Evolutionary conservation across 768 basidiomycete genomes (phyloP), one percentile per base, ranked within the genome.

Genomic region (Suillus subalutaceus): DNA sequence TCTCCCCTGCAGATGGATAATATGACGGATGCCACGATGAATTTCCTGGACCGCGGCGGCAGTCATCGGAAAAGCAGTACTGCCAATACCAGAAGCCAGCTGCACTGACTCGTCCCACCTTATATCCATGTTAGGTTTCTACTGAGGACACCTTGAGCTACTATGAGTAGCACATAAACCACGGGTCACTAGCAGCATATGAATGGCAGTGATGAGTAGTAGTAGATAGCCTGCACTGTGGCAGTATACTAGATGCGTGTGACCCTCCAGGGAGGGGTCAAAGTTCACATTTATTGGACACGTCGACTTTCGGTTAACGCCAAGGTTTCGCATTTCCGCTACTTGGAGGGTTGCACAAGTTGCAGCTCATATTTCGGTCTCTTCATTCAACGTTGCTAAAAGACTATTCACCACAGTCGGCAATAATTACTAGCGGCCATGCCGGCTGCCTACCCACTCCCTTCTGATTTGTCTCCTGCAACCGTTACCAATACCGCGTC

Each of bases 401-500:
- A 64, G 38, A 62, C 59, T 30, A 43, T 60, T 58, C 4, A 63
- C 37, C 26, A 60, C 59, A 30, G 43, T 16, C 67, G 12, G 35
- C 20, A 56, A 56, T 37, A 61, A 43, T 67, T 30, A 66, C 60
- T 67, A 71, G 70, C 77, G 86, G 87, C 84, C 84, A 90, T 90
- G 89, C 81, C 88, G 77, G 79, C 80, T 85, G 91, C 90, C 77
- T 91, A 90, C 73, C 83, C 89, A 63, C 83, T 93, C 78, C 90
- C 91, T 81, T 80, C 84, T 67, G 82, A 90, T 70, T 67, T 93
- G 64, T 87, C 93, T 6, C 85, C 88, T 43, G 78, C 86, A 66
- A 90, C 93, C 52, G 88, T 96, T 71, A 81, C 87, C 62, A 97
- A 98, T 72, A 92, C 93, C n/a, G 87, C 91, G 50, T 95, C 95